A percentile compares a stretch with the other conserved stretches of the same genome.
These are phyloP conservation scores for Coemansia sp. DNA, from an alignment of 192 early-diverging fungal genomes.

Conservation along the genomic window DNA sequence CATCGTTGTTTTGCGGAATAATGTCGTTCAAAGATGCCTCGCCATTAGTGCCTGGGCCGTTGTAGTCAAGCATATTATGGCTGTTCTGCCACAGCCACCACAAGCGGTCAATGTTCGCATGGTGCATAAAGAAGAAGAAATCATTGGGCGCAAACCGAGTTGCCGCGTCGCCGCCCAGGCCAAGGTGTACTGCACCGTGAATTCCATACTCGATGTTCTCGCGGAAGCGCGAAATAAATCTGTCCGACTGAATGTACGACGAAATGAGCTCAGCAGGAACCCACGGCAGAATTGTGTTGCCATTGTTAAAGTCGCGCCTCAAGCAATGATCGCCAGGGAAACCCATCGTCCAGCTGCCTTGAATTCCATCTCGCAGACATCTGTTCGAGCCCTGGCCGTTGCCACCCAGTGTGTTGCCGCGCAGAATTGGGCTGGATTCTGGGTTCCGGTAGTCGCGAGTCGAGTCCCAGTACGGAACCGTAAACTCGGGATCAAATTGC, in stretches of 20 bases:
- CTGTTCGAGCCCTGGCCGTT: constrained; percentile 31
- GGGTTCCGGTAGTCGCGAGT: constrained; percentile 39
- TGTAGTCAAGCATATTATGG: constrained; percentile 22
- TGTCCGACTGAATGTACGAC: constrained; percentile 41
- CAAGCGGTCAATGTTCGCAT: constrained; percentile 61
- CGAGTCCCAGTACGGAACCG: constrained; percentile 51
- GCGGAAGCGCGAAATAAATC: constrained; percentile 28
- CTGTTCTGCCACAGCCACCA: constrained; percentile 61
- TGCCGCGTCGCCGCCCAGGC: constrained; percentile 52
- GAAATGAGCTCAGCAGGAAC: constrained; percentile 42
- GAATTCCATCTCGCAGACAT: constrained; percentile 36
- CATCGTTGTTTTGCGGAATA: constrained; percentile 32
- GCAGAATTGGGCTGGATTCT: constrained; percentile 31
- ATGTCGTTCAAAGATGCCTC: constrained; percentile 31
- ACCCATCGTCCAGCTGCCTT: constrained; percentile 22
- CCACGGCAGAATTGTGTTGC: constrained; percentile 36
- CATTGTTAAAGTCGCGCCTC: constrained; percentile 28
- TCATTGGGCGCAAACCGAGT: constrained; percentile 57
- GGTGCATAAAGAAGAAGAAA: constrained; percentile 65
- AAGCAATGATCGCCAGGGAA: constrained; percentile 41
- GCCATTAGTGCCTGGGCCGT: constrained; percentile 34
- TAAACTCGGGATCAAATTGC: constrained; percentile 34
- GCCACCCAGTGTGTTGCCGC: constrained; percentile 24
- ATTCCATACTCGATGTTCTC: constrained; percentile 54
- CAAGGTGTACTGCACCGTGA: constrained; percentile 51